Percentiles rank a stretch among this genome's conserved stretches.
phyloP scores from a whole-genome alignment of 2,329 filamentous ascomycete genomes.

The Aspergillus calidoustus region DNA sequence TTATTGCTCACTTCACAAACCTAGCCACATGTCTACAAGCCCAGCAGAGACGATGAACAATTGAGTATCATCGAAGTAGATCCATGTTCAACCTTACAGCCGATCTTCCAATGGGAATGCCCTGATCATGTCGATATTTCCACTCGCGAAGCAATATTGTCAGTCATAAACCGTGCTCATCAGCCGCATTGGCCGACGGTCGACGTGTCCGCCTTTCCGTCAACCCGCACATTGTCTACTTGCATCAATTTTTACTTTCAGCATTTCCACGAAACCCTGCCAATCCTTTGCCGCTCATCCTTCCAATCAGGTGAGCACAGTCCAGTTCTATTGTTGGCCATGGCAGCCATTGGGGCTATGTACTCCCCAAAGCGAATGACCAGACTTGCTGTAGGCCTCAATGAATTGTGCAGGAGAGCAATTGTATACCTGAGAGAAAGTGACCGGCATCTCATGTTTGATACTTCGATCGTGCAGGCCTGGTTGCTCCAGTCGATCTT shows the following conservation, averaged over 20 bases:
- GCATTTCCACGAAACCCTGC: not conserved
- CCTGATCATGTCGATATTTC: not conserved
- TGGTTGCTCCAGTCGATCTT: not conserved
- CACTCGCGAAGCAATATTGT: not conserved
- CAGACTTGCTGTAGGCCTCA: not conserved
- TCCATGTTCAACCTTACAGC: not conserved
- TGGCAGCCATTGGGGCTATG: not conserved
- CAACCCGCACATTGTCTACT: not conserved
- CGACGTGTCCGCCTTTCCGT: not conserved
- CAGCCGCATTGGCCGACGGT: not conserved
- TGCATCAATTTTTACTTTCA: not conserved
- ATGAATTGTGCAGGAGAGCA: not conserved
- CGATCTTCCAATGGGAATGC: not conserved
- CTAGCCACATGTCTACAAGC: not conserved
- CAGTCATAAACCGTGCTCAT: not conserved
- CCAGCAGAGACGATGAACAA: not conserved
- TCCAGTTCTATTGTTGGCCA: not conserved
- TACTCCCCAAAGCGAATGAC: not conserved
- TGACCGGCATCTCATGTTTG: not conserved
- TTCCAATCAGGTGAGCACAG: not conserved
- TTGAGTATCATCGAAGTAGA: not conserved
- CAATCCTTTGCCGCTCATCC: not conserved
- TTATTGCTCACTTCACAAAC: not conserved
- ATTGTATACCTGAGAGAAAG: not conserved
- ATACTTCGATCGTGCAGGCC: not conserved